A percentile compares a stretch with the other conserved stretches of the same genome.
Evolutionary conservation across 805 yeast species (phyloP).

Genomic region (Metschnikowia hibisci): DNA sequence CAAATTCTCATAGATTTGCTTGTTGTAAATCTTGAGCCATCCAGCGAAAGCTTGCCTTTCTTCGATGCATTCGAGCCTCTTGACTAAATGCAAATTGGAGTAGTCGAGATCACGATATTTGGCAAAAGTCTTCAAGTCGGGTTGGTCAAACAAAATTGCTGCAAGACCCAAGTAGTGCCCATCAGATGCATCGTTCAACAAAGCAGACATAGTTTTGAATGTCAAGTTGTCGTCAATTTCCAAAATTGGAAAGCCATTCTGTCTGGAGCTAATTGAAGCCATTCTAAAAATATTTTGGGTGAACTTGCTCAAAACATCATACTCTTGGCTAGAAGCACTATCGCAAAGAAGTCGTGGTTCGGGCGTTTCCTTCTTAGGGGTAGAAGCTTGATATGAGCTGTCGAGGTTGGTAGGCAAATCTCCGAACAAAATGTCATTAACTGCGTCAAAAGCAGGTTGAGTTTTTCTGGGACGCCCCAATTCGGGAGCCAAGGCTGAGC

Average conservation of each 20-base stretch:
- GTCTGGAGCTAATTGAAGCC: slow-evolving; percentile 20
- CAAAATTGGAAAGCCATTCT: slow-evolving; percentile 27
- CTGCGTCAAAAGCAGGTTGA: slow-evolving; percentile 29
- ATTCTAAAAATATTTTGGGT: slow-evolving; percentile 10
- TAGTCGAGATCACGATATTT: slow-evolving; percentile 11
- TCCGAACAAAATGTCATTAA: slow-evolving; percentile 48
- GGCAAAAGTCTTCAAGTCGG: neutral
- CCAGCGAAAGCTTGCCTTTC: slow-evolving; percentile 46
- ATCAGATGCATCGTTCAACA: slow-evolving; percentile 15
- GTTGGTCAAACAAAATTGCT: slow-evolving; percentile 51
- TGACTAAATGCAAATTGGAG: slow-evolving; percentile 12
- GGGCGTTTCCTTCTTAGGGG: slow-evolving; percentile 19
- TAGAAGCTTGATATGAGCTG: slow-evolving; percentile 19
- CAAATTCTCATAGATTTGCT: slow-evolving; percentile 33
- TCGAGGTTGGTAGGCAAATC: slow-evolving; percentile 33
- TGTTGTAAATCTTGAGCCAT: slow-evolving; percentile 55
- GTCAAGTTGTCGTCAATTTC: slow-evolving; percentile 7
- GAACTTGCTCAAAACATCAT: slow-evolving; percentile 14
- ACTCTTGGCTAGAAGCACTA: neutral
- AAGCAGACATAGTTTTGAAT: slow-evolving; percentile 20
- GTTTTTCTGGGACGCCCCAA: slow-evolving; percentile 4
- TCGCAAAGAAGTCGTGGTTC: slow-evolving; percentile 5
- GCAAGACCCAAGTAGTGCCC: slow-evolving; percentile 52
- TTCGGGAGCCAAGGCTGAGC: slow-evolving; percentile 37
- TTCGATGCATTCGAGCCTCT: slow-evolving; percentile 17